Evolutionary conservation across 2,329 filamentous ascomycete species (phyloP).

Genomic region (Dendryphion nanum): DNA sequence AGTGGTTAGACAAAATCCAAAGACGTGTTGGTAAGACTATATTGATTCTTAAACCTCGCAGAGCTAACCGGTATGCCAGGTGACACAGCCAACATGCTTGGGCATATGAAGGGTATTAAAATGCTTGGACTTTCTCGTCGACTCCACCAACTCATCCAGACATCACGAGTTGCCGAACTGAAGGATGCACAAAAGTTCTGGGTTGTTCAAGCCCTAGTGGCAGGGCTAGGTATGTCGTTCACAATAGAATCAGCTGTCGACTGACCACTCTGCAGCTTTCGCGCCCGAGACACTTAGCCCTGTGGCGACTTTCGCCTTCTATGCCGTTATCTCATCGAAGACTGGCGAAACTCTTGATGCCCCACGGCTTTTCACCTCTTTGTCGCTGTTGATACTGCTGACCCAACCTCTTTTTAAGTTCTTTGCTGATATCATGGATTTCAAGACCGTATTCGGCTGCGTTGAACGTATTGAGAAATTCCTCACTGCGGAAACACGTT

Average conservation of each 20-base stretch:
- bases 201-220: conserved; percentile 1
- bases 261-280: too few relatives aligned
- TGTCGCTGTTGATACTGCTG: conserved; percentile 8
- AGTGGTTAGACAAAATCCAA: conserved; percentile 53
- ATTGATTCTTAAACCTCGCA: neutral
- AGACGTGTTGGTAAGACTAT: conserved; percentile 38
- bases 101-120: conserved; percentile 53
- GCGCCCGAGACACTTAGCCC: conserved; percentile 5
- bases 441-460: conserved; percentile 6
- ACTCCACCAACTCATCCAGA: conserved; percentile 39
- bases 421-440: conserved; percentile 4
- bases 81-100: conserved; percentile 48
- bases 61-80: conserved; percentile 16
- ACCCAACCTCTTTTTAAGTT: conserved; percentile 8
- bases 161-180: conserved; percentile 42
- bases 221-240: conserved; percentile 2
- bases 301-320: conserved; percentile 11
- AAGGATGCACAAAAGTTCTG: conserved; percentile 4
- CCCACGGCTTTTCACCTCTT: conserved; percentile 7
- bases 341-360: conserved; percentile 4
- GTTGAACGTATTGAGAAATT: conserved; percentile 8
- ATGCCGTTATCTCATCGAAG: conserved; percentile 1
- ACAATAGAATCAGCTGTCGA: too few relatives aligned
- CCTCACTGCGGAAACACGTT: conserved; percentile 2
- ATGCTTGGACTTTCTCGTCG: conserved; percentile 48